phyloP scores from a whole-genome alignment of 495 filamentous ascomycete species.

The Viridothelium virens region DNA sequence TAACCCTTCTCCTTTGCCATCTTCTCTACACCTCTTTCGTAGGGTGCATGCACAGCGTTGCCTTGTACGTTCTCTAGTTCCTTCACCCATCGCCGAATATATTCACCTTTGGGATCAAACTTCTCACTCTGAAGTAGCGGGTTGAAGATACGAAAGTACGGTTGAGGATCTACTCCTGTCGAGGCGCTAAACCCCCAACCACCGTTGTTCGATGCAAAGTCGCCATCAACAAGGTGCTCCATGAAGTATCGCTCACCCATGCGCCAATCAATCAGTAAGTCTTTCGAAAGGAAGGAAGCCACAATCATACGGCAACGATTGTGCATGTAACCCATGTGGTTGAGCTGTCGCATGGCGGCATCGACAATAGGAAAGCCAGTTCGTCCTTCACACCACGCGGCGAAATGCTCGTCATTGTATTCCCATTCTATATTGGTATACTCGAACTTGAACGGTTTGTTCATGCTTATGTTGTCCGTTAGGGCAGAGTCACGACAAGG shows the following conservation, averaged over 20 bases:
- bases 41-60: slow-evolving; percentile 72
- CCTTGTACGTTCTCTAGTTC: slow-evolving; percentile 57
- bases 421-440: slow-evolving; percentile 80
- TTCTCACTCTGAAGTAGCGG: slow-evolving; percentile 78
- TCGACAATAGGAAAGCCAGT: slow-evolving; percentile 88
- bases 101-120: slow-evolving; percentile 61
- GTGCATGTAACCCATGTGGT: slow-evolving; percentile 70
- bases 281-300: slow-evolving; percentile 79
- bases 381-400: slow-evolving; percentile 64
- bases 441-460: slow-evolving; percentile 85
- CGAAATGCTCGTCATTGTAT: slow-evolving; percentile 59
- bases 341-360: slow-evolving; percentile 82
- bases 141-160: slow-evolving; percentile 90
- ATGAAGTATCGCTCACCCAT: slow-evolving; percentile 86
- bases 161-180: slow-evolving; percentile 84
- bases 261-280: slow-evolving; percentile 84
- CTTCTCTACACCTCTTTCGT: slow-evolving; percentile 52
- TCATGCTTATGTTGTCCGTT: slow-evolving; percentile 55
- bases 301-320: slow-evolving; percentile 86
- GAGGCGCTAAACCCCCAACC: slow-evolving; percentile 81
- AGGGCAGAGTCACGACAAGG: slow-evolving; percentile 7
- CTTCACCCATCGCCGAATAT: slow-evolving; percentile 64
- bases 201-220: slow-evolving; percentile 87
- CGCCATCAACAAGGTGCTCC: slow-evolving; percentile 80
- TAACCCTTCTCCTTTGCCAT: slow-evolving; percentile 61